Base-by-base conservation (phyloP, 257 asterid genomes). In the Anisodus acutangulus region DNA sequence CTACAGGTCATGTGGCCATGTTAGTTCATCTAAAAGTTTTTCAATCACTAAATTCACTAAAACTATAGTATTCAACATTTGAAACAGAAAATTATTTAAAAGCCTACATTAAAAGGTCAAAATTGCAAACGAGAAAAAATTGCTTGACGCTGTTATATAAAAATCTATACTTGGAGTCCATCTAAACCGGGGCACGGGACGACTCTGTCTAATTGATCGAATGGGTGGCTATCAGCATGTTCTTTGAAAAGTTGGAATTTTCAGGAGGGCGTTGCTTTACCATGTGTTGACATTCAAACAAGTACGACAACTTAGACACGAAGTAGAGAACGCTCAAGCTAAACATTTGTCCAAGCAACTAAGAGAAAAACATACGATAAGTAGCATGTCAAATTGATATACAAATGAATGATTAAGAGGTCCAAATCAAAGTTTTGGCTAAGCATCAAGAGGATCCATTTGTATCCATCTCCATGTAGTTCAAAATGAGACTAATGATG, bases 211-310 rank as follows among this genome's bases (percentile, higher is more conserved):
- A 49, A 49, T 49, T 74, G 62, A 49, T 47, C 22, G 11, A 31
- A 49, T 22, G 37, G 59, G 43, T 74, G 60, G 22, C 19, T 74
- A 74, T 49, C 41, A 22, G 6, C 81, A 74, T 74, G 57, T 74
- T 19, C 19, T 47, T 59, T 19, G 59, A n/a, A 74, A 74, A 12
- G 62, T 49, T 51, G 22, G 10, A 74, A 53, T 74, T 19, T 72
- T 49, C 60, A 22, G 60, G 59, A 49, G 43, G 45, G 4, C 8
- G 57, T 12, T 45, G 57, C 59, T 5, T 70, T 72, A 45, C 10
- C n/a, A 72, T 72, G 59, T 72, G 59, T 17, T 41, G 79, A 70
- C 35, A 70, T 17, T 71, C 62, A 74, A 74, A 49, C 62, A 49
- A 74, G 62, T 16, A 69, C 35, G 1, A 41, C 62, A 19, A 12